Evolutionary conservation across 1,139 yeast genomes (phyloP).

Genomic region (Lodderomyces pseudojiufengensis): DNA sequence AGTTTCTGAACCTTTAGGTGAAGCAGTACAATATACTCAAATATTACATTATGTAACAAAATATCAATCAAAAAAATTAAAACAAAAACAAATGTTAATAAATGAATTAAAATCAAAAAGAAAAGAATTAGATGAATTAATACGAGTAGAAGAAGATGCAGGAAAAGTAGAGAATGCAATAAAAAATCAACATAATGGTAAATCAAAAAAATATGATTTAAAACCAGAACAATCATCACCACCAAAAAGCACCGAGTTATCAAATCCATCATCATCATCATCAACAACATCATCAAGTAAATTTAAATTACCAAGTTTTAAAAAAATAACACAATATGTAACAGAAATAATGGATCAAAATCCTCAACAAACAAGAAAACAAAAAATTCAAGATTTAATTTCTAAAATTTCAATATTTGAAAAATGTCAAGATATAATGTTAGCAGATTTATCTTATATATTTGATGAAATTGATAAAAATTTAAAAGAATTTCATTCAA

Average conservation of each 20-base stretch:
- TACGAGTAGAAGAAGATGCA: constrained; percentile 40
- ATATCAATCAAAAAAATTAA: constrained; percentile 63
- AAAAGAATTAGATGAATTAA: constrained; percentile 39
- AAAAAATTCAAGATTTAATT: constrained; percentile 48
- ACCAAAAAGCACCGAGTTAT: neutral
- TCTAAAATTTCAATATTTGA: constrained; percentile 52
- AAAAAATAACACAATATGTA: constrained; percentile 59
- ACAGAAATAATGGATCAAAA: constrained; percentile 69
- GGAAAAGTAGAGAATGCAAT: constrained; percentile 32
- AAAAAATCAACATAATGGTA: constrained; percentile 20
- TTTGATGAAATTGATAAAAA: constrained; percentile 50
- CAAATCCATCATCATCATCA: neutral
- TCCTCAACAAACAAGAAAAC: constrained; percentile 63
- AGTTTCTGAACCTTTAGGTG: constrained; percentile 81
- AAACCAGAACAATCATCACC: constrained; percentile 1
- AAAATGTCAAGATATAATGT: constrained; percentile 56
- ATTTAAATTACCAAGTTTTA: constrained; percentile 27
- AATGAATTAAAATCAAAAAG: constrained; percentile 48
- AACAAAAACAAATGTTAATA: constrained; percentile 61
- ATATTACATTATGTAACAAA: constrained; percentile 65
- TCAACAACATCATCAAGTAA: constrained; percentile 12
- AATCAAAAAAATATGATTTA: constrained; percentile 23
- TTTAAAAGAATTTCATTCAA: constrained; percentile 46
- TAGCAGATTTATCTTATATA: constrained; percentile 52
- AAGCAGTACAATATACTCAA: constrained; percentile 71